Base-by-base conservation (phyloP, 306 rosid genomes). In the Rosa persica region DNA sequence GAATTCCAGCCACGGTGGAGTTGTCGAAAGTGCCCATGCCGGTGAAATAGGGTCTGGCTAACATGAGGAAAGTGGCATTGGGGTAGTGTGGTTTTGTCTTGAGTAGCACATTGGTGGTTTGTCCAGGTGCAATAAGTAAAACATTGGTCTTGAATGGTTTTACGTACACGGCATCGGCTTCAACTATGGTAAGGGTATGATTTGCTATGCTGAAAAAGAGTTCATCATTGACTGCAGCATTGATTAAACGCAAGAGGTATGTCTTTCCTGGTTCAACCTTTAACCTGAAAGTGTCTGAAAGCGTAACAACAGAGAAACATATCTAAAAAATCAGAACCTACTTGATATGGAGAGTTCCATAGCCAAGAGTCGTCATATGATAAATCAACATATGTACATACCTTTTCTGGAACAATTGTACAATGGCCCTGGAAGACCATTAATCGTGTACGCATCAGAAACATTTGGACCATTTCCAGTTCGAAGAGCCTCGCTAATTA, bases 201-300 rank as follows among this genome's bases (percentile, higher is more conserved):
- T 88, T 90, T n/a, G 96, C 97, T 25, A 90, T 93, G 83, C 85
- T 84, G 85, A 93, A 88, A 67, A 93, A 89, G 55, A 93, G 86
- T n/a, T 92, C 95, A 2, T 87, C 91, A 79, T 92, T 92, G 87
- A 92, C 86, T 75, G 97, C 94, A 72, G 97, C 91, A 67, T 88
- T 92, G 88, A 92, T 84, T 67, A 92, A n/a, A 4, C 97, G 92
- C 11, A 92, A 84, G 36, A 92, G 89, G 72, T 92, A 92, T 23
- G 88, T 88, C 76, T 89, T 92, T 23, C 95, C 91, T 17, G 97
- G 83, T 81, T 87, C 86, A 81, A 90, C 97, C 72, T 81, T 90
- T 43, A 92, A 74, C 83, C 22, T 90, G 70, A 76, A 89, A 17
- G 92, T 92, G 51, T 89, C 93, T 86, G 81, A 15, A 72, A 60